Conservation (phyloP, 176 grass and related monocot genomes). For the Thinopyrum elongatum region DNA sequence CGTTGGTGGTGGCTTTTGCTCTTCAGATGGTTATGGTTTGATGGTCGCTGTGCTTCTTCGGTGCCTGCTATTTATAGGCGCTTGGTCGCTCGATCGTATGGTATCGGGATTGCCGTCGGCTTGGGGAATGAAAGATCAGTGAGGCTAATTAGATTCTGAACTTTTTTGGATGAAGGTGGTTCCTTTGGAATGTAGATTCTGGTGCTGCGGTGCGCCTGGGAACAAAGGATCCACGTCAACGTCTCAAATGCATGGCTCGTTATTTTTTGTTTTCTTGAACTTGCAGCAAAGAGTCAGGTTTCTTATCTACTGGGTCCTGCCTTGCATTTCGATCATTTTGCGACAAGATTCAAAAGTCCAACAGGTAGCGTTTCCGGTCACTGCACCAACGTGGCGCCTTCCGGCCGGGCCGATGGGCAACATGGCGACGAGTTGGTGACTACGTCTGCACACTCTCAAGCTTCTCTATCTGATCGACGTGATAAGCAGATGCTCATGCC, state of each 20-base stretch:
- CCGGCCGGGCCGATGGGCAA: background rate
- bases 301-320: background rate
- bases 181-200: constrained; percentile 14
- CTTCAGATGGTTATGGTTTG: constrained; percentile 3
- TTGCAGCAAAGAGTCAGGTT: background rate
- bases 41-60: constrained; percentile 17
- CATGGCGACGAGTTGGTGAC: background rate
- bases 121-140: background rate
- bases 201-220: background rate
- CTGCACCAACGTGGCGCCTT: background rate
- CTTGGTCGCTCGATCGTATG: background rate
- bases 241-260: background rate
- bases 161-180: background rate
- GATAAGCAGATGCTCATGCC: background rate
- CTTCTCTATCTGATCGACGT: background rate
- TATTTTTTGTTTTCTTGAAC: background rate
- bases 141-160: background rate
- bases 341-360: background rate
- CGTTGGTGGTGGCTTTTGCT: background rate
- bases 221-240: background rate
- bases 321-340: background rate
- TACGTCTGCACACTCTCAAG: background rate
- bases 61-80: constrained; percentile 42
- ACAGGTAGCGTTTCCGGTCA: background rate
- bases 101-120: background rate